phyloP scores from a whole-genome alignment of 805 yeast species.

The Komagataella mondaviorum region DNA sequence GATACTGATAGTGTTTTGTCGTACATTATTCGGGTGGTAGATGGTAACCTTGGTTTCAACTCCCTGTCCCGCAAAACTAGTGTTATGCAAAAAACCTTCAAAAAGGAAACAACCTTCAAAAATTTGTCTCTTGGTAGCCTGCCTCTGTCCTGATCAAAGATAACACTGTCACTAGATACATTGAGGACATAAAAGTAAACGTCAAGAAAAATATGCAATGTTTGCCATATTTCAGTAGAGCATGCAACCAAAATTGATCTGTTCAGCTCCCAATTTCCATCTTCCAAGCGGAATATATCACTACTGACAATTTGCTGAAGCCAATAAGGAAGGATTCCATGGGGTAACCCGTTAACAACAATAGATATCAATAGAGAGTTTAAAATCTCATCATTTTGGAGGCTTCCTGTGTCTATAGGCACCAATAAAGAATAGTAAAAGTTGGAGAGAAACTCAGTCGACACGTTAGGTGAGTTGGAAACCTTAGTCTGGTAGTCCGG shows the following conservation, averaged over 20 bases:
- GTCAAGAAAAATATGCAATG: slow-evolving; percentile 41
- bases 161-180: slow-evolving; percentile 53
- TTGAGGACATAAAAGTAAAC: slow-evolving; percentile 53
- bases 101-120: slow-evolving; percentile 34
- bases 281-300: neutral
- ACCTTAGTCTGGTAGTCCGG: neutral
- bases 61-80: neutral
- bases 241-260: neutral
- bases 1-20: neutral
- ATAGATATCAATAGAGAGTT: neutral
- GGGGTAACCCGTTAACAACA: neutral
- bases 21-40: neutral
- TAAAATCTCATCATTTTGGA: slow-evolving; percentile 1
- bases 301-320: neutral
- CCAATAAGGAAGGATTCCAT: neutral
- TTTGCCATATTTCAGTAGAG: slow-evolving; percentile 14
- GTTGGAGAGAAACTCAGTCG: neutral
- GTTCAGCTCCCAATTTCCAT: neutral
- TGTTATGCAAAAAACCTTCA: slow-evolving; percentile 12
- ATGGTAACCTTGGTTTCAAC: neutral
- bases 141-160: slow-evolving; percentile 22
- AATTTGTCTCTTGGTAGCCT: slow-evolving; percentile 26
- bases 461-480: neutral
- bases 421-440: slow-evolving; percentile 8
- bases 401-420: slow-evolving; percentile 4